A percentile compares a stretch with the other conserved stretches of the same genome.
Evolutionary conservation across 495 filamentous ascomycete genomes (phyloP).

Genomic region (Mycothermus thermophilus): DNA sequence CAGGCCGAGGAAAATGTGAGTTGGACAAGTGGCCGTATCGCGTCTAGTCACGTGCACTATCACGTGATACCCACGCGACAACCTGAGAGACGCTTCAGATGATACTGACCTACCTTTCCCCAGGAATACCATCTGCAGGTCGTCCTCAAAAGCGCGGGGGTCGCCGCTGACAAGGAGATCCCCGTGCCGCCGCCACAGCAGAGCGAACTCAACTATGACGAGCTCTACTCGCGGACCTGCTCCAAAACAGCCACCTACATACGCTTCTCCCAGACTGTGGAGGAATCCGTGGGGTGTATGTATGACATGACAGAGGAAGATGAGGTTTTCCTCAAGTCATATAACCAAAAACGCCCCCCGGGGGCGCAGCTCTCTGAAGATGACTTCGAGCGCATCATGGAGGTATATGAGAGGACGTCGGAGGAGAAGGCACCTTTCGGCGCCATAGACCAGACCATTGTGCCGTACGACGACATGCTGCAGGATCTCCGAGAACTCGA

Average conservation of each 20-base stretch:
- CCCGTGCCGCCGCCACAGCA: conserved; percentile 74
- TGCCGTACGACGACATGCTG: conserved; percentile 68
- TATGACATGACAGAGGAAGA: conserved; percentile 93
- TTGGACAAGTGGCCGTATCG: conserved; percentile 34
- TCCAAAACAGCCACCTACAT: conserved; percentile 84
- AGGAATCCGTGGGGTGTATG: conserved; percentile 67
- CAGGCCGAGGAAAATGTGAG: conserved; percentile 92
- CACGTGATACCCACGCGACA: conserved; percentile 38
- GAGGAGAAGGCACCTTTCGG: conserved; percentile 73
- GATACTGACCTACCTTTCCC: conserved; percentile 18
- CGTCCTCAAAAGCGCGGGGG: conserved; percentile 63
- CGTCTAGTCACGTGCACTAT: conserved; percentile 28
- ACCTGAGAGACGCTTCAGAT: neutral
- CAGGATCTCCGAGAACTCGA: conserved; percentile 60
- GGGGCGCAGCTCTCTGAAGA: conserved; percentile 62
- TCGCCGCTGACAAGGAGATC: conserved; percentile 60
- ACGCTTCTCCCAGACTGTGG: conserved; percentile 93
- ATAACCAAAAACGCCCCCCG: conserved; percentile 61
- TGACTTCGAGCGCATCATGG: conserved; percentile 88
- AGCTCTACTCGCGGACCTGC: conserved; percentile 67
- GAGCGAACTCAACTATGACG: conserved; percentile 69
- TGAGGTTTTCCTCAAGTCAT: conserved; percentile 64
- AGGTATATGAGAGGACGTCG: conserved; percentile 81
- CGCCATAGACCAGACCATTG: conserved; percentile 71
- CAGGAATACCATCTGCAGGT: conserved; percentile 98